Base-by-base conservation (phyloP, 1,139 yeast genomes). In the Suhomyces coccinellae region DNA sequence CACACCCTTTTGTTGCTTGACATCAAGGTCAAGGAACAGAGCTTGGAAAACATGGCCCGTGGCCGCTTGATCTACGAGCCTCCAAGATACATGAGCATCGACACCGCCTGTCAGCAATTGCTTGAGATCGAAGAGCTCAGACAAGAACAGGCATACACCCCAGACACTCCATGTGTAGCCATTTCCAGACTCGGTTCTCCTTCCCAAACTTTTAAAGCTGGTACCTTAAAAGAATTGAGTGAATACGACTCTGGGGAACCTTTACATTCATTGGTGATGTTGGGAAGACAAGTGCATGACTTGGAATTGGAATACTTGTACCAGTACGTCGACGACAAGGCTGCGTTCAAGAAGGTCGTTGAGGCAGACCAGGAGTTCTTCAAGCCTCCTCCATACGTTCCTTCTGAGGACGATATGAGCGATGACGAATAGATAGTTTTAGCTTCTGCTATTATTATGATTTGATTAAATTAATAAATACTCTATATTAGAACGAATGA, bases 1-100 rank as follows among this genome's bases (percentile, higher is more conserved):
- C 99, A 93, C 63, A 93, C 99, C 2, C 74, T 93, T 51, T 78
- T 93, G 35, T 73, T 93, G 48, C 75, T 93, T 45, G 99, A 93
- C 62, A 93, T 93, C 63, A 93, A 93, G 66, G 99, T 93, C 46
- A 93, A 93, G 65, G 99, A 93, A 65, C 99, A 93, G 67, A 88
- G 95, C 61, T 78, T 89, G 53, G 96, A 91, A 61, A 93, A 91
- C 62, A 81, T 93, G 85, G 96, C 96, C 40, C 80, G 96, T 51
- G 99, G 98, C 1, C 79, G 95, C 65, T 71, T 85, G 48, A 88
- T 91, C 39, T 93, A 88, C 62, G 99, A 93, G 63, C 98, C 98
- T 36, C 99, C 99, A 43, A 78, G 99, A 63, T 93, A 90, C 67
- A 93, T 93, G 99, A 80, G 83, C 52, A 89, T 93, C 53, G 82